These are phyloP conservation scores for Eutrema yunnanense DNA, from an alignment of 345 rosid species.

Conservation along the genomic window DNA sequence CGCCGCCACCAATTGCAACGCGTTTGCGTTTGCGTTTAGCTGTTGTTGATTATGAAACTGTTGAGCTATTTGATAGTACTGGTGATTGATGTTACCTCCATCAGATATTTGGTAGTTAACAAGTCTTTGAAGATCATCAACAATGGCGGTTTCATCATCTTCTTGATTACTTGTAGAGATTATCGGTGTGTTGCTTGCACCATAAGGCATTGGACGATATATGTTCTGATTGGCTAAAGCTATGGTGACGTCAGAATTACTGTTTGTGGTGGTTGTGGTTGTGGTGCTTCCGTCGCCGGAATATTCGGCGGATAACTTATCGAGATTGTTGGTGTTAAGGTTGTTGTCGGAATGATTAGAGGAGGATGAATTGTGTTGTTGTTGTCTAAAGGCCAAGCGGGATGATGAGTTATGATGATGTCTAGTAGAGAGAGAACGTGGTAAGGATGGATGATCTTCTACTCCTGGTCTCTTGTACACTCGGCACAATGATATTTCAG, in stretches of 20 bases:
- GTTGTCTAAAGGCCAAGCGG: conserved; percentile 23
- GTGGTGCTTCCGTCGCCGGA: conserved; percentile 40
- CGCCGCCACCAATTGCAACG: conserved; percentile 35
- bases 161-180: conserved; percentile 24
- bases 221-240: conserved; percentile 53
- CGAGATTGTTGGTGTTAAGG: conserved; percentile 29
- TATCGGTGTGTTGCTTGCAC: conserved; percentile 28
- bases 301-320: conserved; percentile 28
- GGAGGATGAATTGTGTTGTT: conserved; percentile 20
- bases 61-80: conserved; percentile 35
- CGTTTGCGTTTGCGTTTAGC: conserved; percentile 32
- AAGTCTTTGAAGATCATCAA: conserved; percentile 70
- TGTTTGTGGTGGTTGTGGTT: conserved; percentile 31
- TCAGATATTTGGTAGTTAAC: conserved; percentile 52
- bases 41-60: conserved; percentile 43
- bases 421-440: conserved; percentile 53
- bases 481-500: conserved; percentile 89
- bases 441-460: conserved; percentile 83
- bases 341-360: conserved; percentile 26
- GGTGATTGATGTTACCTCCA: conserved; percentile 33
- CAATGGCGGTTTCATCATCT: conserved; percentile 27
- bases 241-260: conserved; percentile 57
- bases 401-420: conserved; percentile 33
- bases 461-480: conserved; percentile 96
- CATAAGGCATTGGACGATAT: conserved; percentile 42